Evolutionary conservation across 805 yeast genomes (phyloP), one percentile per base, ranked within the genome.

Genomic region (Ogataea methanolica): DNA sequence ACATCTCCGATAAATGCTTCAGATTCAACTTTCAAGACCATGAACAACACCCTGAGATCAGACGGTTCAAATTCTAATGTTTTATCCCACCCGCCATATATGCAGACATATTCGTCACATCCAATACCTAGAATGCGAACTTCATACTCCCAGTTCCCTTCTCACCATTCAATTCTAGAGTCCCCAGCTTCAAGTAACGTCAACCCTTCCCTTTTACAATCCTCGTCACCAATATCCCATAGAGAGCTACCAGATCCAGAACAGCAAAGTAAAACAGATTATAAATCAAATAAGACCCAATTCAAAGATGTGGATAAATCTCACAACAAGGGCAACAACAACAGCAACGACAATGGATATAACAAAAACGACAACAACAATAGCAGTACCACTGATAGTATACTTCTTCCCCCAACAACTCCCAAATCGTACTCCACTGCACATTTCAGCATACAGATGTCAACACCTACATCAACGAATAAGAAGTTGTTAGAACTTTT

Each of bases 1-100:
- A 64, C 67, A 3, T 61, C 66, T n/a, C 68, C 67, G 15, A 41
- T 62, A 11, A 51, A 42, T 33, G 45, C 39, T 29, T 14, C 51
- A 1, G 54, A 54, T 11, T 34, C 51, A 9, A 39, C 48, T n/a
- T 45, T 46, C 44, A 54, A 55, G 37, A 36, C 45, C 7, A 23
- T 46, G 44, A 31, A 34, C 36, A 36, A 12, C 8, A 33, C 36
- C 15, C 12, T 44, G 8, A 33, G 26, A 15, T 45, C 45, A 6
- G 39, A 33, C n/a, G n/a, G 31, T 8, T n/a, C 36, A 21, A 23
- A 33, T 5, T 15, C n/a, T 23, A n/a, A 36, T 4, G 12, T 23
- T 5, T 16, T 22, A 11, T 36, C 31, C 15, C 34, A 23, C 12
- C 16, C 40, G 2, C 31, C 26, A 9, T 16, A 8, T 12, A 12